A percentile compares a stretch with the other conserved stretches of the same genome.
These are phyloP conservation scores for Trametopsis cervina DNA, from an alignment of 768 basidiomycete genomes.

Conservation along the genomic window DNA sequence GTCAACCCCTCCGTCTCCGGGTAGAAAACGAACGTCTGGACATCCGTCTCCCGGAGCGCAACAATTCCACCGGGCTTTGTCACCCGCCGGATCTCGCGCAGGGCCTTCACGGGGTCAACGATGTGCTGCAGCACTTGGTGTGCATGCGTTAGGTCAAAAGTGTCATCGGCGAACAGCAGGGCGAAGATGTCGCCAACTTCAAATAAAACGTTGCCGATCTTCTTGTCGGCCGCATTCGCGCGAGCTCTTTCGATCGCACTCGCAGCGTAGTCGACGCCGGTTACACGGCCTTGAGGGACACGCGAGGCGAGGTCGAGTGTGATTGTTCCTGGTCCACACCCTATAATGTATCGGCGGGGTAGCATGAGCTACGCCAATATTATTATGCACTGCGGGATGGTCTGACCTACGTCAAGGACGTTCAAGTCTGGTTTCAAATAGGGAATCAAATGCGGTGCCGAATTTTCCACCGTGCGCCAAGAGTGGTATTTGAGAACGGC, in stretches of 20 bases:
- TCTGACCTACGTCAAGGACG: slow-evolving; percentile 32
- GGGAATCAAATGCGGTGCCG: slow-evolving; percentile 33
- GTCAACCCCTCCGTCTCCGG: slow-evolving; percentile 28
- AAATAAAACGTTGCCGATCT: slow-evolving; percentile 33
- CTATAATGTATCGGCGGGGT: slow-evolving; percentile 22
- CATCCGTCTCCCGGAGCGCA: slow-evolving; percentile 37
- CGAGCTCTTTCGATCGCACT: slow-evolving; percentile 31
- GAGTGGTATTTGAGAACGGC: slow-evolving; percentile 14
- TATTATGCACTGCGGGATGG: neutral
- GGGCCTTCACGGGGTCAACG: slow-evolving; percentile 30
- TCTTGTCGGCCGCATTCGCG: slow-evolving; percentile 20
- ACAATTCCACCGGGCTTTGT: slow-evolving; percentile 39
- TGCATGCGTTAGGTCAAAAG: slow-evolving; percentile 43
- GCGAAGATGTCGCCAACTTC: slow-evolving; percentile 29
- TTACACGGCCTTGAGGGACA: slow-evolving; percentile 34
- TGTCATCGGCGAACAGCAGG: slow-evolving; percentile 31
- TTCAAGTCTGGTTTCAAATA: slow-evolving; percentile 30
- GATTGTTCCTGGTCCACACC: slow-evolving; percentile 48
- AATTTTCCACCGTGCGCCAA: slow-evolving; percentile 34
- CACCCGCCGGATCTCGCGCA: slow-evolving; percentile 43
- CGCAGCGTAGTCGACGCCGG: slow-evolving; percentile 33
- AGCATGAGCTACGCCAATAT: neutral
- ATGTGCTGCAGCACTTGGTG: slow-evolving; percentile 47
- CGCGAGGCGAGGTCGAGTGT: slow-evolving; percentile 33
- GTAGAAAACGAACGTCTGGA: slow-evolving; percentile 27